Percentiles rank a stretch among this genome's conserved stretches.
Conservation (phyloP, 345 rosid species). For the Bretschneidera sinensis region DNA sequence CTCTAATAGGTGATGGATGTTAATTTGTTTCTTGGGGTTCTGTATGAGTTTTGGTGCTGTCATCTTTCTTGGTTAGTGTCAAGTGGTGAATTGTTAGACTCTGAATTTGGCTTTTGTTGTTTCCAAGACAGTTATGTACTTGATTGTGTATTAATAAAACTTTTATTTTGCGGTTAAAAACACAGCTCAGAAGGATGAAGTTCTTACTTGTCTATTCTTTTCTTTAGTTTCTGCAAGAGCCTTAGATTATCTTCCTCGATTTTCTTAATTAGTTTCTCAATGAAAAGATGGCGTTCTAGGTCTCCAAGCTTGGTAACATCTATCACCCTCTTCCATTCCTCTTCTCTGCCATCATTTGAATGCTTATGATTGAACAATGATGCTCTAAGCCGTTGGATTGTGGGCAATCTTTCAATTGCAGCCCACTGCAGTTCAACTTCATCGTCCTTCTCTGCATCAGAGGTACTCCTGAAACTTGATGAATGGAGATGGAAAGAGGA, state of each 20-base stretch:
- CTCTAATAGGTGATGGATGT: no score
- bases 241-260: conserved; percentile 62
- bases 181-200: no score
- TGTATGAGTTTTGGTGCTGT: no score
- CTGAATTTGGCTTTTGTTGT: no score
- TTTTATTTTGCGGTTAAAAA: no score
- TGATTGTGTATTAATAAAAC: no score
- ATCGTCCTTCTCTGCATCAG: conserved; percentile 28
- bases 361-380: conserved; percentile 44
- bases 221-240: conserved; percentile 41
- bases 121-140: no score
- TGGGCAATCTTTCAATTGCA: conserved; percentile 64
- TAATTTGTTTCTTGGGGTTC: no score
- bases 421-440: conserved; percentile 57
- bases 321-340: conserved; percentile 30
- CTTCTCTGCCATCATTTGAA: conserved; percentile 7
- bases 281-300: conserved; percentile 42
- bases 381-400: conserved; percentile 47
- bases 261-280: conserved; percentile 60
- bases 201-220: conserved; percentile 52
- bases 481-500: conserved; percentile 48
- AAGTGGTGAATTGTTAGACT: no score
- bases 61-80: no score
- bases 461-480: conserved; percentile 41
- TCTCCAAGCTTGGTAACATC: conserved; percentile 60